Evolutionary conservation across 768 basidiomycete species (phyloP).

Genomic region (Asterophora lycoperdoides): DNA sequence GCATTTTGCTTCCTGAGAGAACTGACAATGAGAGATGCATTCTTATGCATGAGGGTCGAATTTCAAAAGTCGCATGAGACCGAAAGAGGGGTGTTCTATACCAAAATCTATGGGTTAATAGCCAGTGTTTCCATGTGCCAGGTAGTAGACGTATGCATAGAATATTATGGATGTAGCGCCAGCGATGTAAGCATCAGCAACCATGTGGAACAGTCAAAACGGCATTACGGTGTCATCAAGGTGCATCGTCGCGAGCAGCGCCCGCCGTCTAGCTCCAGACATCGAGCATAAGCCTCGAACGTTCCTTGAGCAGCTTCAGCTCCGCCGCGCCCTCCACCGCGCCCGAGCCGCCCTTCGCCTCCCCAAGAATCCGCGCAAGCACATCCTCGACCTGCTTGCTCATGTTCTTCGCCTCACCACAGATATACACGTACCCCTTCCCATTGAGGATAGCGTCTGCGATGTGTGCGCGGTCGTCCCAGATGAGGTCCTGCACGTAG

Average conservation of each 20-base stretch:
- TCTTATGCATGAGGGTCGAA: too few species aligned
- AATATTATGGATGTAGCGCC: slow-evolving; percentile 17
- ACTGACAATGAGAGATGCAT: too few species aligned
- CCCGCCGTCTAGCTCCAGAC: slow-evolving; percentile 68
- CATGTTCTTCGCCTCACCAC: slow-evolving; percentile 97
- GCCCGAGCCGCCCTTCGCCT: slow-evolving; percentile 87
- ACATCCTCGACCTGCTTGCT: slow-evolving; percentile 91
- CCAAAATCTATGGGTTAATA: slow-evolving; percentile 13
- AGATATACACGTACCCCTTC: slow-evolving; percentile 97
- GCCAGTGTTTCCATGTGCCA: slow-evolving; percentile 12
- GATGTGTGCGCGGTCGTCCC: slow-evolving; percentile 79
- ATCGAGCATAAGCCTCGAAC: slow-evolving; percentile 81
- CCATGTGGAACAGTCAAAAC: slow-evolving; percentile 3
- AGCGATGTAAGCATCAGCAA: slow-evolving; percentile 9
- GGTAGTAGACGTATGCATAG: slow-evolving; percentile 7
- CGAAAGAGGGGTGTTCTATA: slow-evolving; percentile 9
- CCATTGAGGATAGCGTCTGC: slow-evolving; percentile 88
- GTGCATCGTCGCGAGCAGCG: slow-evolving; percentile 5
- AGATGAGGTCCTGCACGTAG: slow-evolving; percentile 97
- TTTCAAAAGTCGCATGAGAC: not conserved
- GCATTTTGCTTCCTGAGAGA: too few species aligned
- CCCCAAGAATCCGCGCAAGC: slow-evolving; percentile 77
- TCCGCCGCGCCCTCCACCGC: slow-evolving; percentile 89
- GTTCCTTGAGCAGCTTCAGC: slow-evolving; percentile 92
- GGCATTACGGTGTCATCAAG: slow-evolving; percentile 6